These are phyloP conservation scores for Trichophyton simii DNA, from an alignment of 2,329 filamentous ascomycete species.

Conservation along the genomic window DNA sequence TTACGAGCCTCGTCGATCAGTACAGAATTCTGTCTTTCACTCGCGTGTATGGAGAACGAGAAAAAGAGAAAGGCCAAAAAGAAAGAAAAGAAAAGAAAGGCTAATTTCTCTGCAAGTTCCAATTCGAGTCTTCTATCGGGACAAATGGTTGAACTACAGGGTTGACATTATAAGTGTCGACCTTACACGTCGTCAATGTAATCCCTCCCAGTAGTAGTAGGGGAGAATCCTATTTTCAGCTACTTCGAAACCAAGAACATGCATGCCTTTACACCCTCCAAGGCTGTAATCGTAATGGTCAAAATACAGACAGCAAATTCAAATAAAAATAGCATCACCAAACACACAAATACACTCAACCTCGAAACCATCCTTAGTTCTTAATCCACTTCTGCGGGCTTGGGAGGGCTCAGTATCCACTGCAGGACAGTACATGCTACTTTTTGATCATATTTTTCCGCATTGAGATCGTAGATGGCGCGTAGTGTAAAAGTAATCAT, in stretches of 20 bases:
- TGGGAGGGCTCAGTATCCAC: constrained; percentile 12
- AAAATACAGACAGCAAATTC: neutral
- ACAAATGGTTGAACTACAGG: too few species aligned
- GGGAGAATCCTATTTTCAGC: neutral
- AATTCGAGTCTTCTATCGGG: too few species aligned
- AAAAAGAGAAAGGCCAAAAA: too few species aligned
- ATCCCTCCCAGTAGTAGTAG: too few species aligned
- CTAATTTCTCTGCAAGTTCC: too few species aligned
- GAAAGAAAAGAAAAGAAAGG: too few species aligned
- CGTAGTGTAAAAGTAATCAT: constrained; percentile 9
- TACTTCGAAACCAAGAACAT: neutral
- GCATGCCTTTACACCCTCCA: neutral
- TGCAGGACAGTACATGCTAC: constrained; percentile 9
- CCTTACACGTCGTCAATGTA: too few species aligned
- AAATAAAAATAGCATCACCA: neutral
- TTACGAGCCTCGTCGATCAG: neutral
- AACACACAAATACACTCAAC: too few species aligned
- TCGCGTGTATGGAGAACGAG: too few species aligned
- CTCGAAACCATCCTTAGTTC: neutral
- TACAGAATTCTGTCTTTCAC: neutral
- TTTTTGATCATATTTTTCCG: constrained; percentile 9
- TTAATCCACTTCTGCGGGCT: neutral
- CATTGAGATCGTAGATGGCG: constrained; percentile 8
- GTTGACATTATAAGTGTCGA: too few species aligned
- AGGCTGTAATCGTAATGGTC: neutral